Evolutionary conservation across 495 filamentous ascomycete species (phyloP).

Genomic region (Xylaria scruposa): DNA sequence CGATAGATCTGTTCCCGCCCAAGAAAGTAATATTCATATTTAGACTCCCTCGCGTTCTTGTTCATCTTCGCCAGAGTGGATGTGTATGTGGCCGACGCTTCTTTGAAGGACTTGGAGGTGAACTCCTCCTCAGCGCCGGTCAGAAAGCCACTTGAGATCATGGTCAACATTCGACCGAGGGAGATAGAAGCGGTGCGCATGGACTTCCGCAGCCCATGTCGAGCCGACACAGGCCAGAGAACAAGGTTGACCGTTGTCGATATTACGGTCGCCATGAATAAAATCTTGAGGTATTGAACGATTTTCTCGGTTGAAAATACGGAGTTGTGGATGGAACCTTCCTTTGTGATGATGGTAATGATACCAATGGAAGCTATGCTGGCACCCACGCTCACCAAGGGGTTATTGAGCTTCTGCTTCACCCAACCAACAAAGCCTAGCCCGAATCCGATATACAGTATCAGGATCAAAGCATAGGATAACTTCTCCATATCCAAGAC

Average conservation of each 20-base stretch:
- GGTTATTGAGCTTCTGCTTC: conserved; percentile 85
- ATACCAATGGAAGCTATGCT: conserved; percentile 89
- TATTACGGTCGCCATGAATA: conserved; percentile 80
- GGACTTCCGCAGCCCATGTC: conserved; percentile 73
- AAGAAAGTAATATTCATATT: conserved; percentile 84
- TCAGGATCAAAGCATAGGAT: conserved; percentile 81
- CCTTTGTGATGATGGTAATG: conserved; percentile 91
- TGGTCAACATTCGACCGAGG: conserved; percentile 78
- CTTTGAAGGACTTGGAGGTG: conserved; percentile 64
- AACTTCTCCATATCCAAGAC: conserved; percentile 67
- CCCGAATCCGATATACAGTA: conserved; percentile 88
- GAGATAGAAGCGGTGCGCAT: conserved; percentile 78
- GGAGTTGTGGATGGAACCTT: conserved; percentile 81
- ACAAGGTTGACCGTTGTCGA: conserved; percentile 79
- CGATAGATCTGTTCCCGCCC: conserved; percentile 85
- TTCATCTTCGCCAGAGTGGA: conserved; percentile 74
- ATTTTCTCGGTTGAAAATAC: conserved; percentile 84
- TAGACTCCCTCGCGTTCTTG: conserved; percentile 85
- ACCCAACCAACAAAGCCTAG: conserved; percentile 91
- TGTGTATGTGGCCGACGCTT: conserved; percentile 69
- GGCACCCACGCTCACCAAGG: conserved; percentile 88
- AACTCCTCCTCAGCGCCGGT: conserved; percentile 84
- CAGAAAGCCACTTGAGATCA: conserved; percentile 85
- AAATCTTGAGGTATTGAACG: conserved; percentile 86
- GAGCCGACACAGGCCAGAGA: conserved; percentile 82